These are phyloP conservation scores for Hyphochytrium catenoides DNA, from an alignment of 352 stramenopile species.

Conservation along the genomic window DNA sequence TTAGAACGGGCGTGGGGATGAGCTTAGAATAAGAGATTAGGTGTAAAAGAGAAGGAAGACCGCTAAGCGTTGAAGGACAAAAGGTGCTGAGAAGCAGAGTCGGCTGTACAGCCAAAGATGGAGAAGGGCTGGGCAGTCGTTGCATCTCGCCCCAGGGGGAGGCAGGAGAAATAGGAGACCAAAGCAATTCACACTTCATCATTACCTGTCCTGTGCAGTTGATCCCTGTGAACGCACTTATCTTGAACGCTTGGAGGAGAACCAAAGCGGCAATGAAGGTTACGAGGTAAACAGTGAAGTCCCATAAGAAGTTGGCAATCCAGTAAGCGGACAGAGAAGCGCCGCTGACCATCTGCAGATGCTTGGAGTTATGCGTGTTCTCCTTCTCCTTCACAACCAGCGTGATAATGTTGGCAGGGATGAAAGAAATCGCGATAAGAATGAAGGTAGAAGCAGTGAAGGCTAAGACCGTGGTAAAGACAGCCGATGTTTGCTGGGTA, in stretches of 20 bases:
- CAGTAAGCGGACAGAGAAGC: constrained; percentile 26
- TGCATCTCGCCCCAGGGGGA: no score
- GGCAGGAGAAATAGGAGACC: no score
- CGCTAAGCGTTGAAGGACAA: no score
- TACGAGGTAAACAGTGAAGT: constrained; percentile 18
- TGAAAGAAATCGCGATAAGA: constrained; percentile 35
- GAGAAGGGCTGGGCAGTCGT: no score
- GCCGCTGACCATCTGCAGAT: constrained; percentile 30
- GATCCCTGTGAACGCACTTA: constrained; percentile 13
- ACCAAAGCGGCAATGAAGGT: constrained; percentile 18
- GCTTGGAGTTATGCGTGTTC: constrained; percentile 29
- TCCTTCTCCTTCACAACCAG: constrained; percentile 36
- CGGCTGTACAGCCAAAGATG: no score
- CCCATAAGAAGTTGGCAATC: constrained; percentile 25
- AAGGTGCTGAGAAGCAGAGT: no score
- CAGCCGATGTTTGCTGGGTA: constrained; percentile 16
- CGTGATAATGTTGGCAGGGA: constrained; percentile 28
- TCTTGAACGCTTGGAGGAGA: constrained; percentile 13
- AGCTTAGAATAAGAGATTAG: no score
- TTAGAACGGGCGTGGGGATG: no score
- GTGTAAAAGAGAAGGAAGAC: no score
- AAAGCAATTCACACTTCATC: no score
- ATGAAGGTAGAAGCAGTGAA: constrained; percentile 30
- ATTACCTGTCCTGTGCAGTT: no score
- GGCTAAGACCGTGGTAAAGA: constrained; percentile 21